Percentiles rank a stretch among this genome's conserved stretches.
Evolutionary conservation across 164 flowering plant species (phyloP).

Genomic region (Umbilicus rupestris): DNA sequence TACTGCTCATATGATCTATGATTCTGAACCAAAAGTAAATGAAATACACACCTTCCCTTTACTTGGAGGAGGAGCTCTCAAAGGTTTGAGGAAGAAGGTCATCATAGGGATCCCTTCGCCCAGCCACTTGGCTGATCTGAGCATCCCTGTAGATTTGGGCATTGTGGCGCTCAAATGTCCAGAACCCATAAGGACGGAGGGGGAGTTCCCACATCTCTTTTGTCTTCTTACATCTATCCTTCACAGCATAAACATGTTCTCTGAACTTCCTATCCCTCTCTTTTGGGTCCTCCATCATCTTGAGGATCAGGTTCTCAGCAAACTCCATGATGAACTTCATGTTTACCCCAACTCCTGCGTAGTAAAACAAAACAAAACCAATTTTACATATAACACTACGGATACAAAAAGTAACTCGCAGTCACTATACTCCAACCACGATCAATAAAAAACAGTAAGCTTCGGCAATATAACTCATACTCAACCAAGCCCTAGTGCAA

Average conservation of each 20-base stretch:
- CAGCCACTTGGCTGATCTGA: conserved; percentile 73
- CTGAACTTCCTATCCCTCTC: conserved; percentile 70
- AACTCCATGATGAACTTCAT: conserved; percentile 91
- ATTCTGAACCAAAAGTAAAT: background rate
- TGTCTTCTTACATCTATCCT: conserved; percentile 66
- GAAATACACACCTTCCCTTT: conserved; percentile 2
- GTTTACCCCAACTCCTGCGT: background rate
- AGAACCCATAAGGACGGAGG: conserved; percentile 88
- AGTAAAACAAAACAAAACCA: background rate
- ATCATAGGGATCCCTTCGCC: conserved; percentile 85
- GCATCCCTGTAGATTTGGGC: conserved; percentile 74
- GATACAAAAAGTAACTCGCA: too few relatives aligned
- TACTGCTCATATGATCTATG: background rate
- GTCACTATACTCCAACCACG: too few relatives aligned
- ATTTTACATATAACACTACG: too few relatives aligned
- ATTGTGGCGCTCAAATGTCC: conserved; percentile 94
- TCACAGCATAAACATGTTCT: conserved; percentile 55
- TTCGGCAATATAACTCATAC: too few relatives aligned
- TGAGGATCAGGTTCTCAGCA: conserved; percentile 71
- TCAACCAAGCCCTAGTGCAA: too few relatives aligned
- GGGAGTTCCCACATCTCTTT: conserved; percentile 92
- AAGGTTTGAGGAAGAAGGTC: conserved; percentile 37
- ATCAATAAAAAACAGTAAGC: too few relatives aligned
- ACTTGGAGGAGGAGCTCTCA: conserved; percentile 7
- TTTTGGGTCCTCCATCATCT: conserved; percentile 84